phyloP scores from a whole-genome alignment of 177 flowering plant genomes.

The Vitis hybrid region DNA sequence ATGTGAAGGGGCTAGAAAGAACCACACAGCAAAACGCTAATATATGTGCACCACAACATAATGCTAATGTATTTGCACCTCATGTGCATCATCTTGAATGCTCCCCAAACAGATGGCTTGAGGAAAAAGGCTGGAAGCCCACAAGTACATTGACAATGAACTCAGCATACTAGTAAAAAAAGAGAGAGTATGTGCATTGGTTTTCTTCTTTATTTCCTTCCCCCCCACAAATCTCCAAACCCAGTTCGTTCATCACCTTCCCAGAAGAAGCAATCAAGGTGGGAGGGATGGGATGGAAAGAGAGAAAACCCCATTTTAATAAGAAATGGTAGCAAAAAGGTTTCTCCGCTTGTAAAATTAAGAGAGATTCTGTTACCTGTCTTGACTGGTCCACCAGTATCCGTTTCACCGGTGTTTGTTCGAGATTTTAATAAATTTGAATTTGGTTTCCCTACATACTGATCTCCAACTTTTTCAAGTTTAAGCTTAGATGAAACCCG shows the following conservation, averaged over 20 bases:
- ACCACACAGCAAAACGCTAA: too few relatives aligned
- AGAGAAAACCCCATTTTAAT: too few relatives aligned
- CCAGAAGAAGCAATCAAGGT: neutral
- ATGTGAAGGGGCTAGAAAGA: too few relatives aligned
- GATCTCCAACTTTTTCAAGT: slow-evolving; percentile 64
- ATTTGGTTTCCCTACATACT: slow-evolving; percentile 31
- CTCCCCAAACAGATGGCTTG: too few relatives aligned
- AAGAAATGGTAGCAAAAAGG: too few relatives aligned
- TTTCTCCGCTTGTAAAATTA: neutral
- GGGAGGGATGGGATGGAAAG: too few relatives aligned
- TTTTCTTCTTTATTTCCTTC: neutral
- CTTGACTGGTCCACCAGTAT: slow-evolving; percentile 50
- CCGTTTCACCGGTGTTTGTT: slow-evolving; percentile 38
- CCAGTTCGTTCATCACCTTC: neutral
- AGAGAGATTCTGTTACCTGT: slow-evolving; percentile 45
- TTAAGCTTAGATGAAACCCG: slow-evolving; percentile 82
- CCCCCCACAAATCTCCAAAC: neutral
- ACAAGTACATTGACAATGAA: neutral
- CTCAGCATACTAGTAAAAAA: neutral
- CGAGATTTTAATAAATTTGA: slow-evolving; percentile 31
- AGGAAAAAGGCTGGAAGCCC: too few relatives aligned
- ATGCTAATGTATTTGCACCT: too few relatives aligned
- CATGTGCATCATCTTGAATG: too few relatives aligned
- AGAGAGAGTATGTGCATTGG: neutral
- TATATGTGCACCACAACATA: too few relatives aligned